Evolutionary conservation across 805 yeast species (phyloP).

Genomic region (Yarrowia divulgata): DNA sequence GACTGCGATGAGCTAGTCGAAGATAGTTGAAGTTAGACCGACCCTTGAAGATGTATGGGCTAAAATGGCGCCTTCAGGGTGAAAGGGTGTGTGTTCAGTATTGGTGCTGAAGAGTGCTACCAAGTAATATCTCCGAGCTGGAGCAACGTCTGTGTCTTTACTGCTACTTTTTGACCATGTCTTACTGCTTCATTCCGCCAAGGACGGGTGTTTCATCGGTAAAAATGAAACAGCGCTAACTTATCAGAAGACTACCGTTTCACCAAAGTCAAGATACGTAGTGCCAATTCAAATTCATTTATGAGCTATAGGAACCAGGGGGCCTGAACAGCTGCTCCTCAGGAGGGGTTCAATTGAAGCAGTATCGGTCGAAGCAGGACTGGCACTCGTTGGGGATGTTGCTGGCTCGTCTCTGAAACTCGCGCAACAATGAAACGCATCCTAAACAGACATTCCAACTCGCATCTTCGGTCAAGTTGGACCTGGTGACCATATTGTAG

Average conservation of each 20-base stretch:
- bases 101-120: no score
- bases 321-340: neutral
- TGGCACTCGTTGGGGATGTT: neutral
- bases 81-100: no score
- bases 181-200: no score
- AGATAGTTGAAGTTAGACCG: neutral
- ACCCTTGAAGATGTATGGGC: neutral
- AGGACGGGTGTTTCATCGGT: no score
- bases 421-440: conserved; percentile 4
- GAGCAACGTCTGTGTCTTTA: no score
- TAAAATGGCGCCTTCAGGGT: neutral
- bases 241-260: no score
- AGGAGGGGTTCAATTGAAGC: neutral
- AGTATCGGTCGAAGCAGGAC: neutral
- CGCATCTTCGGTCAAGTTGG: neutral
- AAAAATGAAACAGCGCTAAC: no score
- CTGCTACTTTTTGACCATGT: no score
- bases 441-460: conserved; percentile 4
- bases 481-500: conserved; percentile 3
- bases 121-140: no score
- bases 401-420: conserved; percentile 11
- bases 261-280: no score
- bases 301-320: neutral
- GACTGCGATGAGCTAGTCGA: neutral
- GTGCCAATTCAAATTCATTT: neutral